A percentile compares a stretch with the other conserved stretches of the same genome.
Conservation (phyloP, 305 asterid genomes). For the Fraxinus greggii region DNA sequence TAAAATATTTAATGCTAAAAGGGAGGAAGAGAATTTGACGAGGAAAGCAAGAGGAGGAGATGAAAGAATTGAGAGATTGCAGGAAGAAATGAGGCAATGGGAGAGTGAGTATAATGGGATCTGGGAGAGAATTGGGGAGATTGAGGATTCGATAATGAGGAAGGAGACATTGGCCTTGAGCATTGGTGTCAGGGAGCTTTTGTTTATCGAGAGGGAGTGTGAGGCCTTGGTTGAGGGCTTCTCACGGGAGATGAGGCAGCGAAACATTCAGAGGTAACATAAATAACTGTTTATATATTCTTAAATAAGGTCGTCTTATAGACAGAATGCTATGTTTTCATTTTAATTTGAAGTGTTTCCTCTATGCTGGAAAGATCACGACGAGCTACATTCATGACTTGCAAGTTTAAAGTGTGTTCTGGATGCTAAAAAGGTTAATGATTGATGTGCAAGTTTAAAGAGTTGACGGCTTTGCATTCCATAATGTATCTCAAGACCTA, state of each 20-base stretch:
- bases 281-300: background rate
- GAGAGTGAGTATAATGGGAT: constrained; percentile 52
- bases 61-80: constrained; percentile 42
- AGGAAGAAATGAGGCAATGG: constrained; percentile 42
- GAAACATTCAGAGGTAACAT: constrained; percentile 45
- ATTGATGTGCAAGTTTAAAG: background rate
- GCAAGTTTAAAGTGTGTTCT: background rate
- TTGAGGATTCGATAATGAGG: constrained; percentile 63
- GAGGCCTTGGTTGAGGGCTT: constrained; percentile 40
- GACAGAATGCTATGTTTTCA: background rate
- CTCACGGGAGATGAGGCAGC: constrained; percentile 45
- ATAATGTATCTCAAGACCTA: background rate
- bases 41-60: constrained; percentile 38
- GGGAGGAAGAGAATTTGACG: constrained; percentile 45
- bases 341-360: background rate
- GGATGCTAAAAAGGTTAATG: background rate
- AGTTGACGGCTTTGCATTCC: background rate
- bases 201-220: constrained; percentile 77
- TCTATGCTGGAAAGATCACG: background rate
- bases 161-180: constrained; percentile 67
- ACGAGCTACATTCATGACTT: background rate
- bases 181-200: constrained; percentile 87
- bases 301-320: background rate
- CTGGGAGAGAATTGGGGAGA: constrained; percentile 67
- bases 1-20: constrained; percentile 29